phyloP scores from a whole-genome alignment of 257 asterid genomes.

The Prunella vulgaris region DNA sequence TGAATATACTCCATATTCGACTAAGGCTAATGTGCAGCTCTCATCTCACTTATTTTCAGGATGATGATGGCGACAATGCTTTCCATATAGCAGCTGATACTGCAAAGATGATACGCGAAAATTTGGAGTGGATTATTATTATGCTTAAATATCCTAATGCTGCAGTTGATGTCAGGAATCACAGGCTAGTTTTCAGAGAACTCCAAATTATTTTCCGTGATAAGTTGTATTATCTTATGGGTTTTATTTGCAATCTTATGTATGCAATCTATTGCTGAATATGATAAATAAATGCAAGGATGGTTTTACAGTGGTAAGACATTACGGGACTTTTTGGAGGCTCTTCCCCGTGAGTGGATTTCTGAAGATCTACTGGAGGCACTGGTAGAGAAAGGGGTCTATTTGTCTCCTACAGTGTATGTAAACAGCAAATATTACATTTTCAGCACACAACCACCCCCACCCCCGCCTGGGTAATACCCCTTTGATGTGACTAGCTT shows the following conservation, averaged over 20 bases:
- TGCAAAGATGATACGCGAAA: constrained; percentile 96
- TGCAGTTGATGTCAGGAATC: constrained; percentile 85
- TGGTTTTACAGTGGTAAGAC: constrained; percentile 81
- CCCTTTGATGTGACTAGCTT: constrained; percentile 15
- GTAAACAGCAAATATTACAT: constrained; percentile 15
- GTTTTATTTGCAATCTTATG: constrained; percentile 14
- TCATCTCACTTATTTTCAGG: constrained; percentile 49
- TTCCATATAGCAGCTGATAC: constrained; percentile 96
- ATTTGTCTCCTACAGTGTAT: constrained; percentile 81
- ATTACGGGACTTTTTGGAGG: constrained; percentile 81
- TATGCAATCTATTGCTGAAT: constrained; percentile 16
- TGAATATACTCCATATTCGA: constrained; percentile 8
- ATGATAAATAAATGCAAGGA: constrained; percentile 17
- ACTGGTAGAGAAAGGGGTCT: constrained; percentile 60
- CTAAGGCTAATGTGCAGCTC: constrained; percentile 17
- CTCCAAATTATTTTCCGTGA: constrained; percentile 15
- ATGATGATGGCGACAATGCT: constrained; percentile 98
- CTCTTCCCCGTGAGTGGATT: constrained; percentile 98
- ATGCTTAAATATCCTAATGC: constrained; percentile 87
- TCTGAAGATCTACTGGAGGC: constrained; percentile 93
- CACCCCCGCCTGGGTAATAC: too few species aligned
- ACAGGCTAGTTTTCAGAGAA: constrained; percentile 63
- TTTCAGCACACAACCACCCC: too few species aligned
- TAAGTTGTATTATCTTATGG: constrained; percentile 7
- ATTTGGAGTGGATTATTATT: constrained; percentile 76